These are phyloP conservation scores for Lycium ferocissimum DNA, from an alignment of 257 asterid genomes.

Conservation along the genomic window DNA sequence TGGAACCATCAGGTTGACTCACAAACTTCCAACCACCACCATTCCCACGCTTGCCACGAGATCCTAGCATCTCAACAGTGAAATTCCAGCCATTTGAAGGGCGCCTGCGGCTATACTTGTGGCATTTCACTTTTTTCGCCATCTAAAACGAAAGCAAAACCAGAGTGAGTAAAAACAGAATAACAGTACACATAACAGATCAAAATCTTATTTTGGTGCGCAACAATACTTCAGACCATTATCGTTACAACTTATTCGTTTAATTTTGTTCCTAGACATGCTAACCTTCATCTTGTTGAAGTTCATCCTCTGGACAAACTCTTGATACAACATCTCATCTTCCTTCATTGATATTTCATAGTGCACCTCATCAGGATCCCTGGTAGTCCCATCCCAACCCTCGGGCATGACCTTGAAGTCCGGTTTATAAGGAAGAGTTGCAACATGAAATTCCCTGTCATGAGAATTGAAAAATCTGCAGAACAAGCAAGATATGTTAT, in stretches of 20 bases:
- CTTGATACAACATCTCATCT: constrained; percentile 89
- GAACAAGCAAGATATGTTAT: constrained; percentile 22
- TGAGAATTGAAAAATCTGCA: constrained; percentile 79
- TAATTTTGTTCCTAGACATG: background rate
- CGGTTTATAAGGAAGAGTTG: constrained; percentile 90
- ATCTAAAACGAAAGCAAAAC: constrained; percentile 46
- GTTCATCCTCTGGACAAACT: constrained; percentile 76
- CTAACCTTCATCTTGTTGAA: constrained; percentile 89
- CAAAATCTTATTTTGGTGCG: background rate
- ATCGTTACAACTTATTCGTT: background rate
- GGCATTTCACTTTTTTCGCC: constrained; percentile 75
- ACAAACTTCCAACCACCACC: constrained; percentile 93
- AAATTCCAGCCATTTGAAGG: constrained; percentile 53
- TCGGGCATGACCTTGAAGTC: constrained; percentile 98
- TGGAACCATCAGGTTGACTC: constrained; percentile 84
- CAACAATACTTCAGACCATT: constrained; percentile 14
- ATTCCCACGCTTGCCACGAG: constrained; percentile 74
- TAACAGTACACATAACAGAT: background rate
- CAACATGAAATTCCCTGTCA: constrained; percentile 94
- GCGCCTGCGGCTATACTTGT: constrained; percentile 54
- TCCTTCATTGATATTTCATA: constrained; percentile 95
- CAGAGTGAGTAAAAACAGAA: background rate
- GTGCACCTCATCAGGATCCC: constrained; percentile 97
- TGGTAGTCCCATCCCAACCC: constrained; percentile 97
- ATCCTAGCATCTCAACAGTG: constrained; percentile 86